Percentiles rank a stretch among this genome's conserved stretches.
Conservation (phyloP, 371 early-diverging fungal genomes). For the Mortierella sp. region DNA sequence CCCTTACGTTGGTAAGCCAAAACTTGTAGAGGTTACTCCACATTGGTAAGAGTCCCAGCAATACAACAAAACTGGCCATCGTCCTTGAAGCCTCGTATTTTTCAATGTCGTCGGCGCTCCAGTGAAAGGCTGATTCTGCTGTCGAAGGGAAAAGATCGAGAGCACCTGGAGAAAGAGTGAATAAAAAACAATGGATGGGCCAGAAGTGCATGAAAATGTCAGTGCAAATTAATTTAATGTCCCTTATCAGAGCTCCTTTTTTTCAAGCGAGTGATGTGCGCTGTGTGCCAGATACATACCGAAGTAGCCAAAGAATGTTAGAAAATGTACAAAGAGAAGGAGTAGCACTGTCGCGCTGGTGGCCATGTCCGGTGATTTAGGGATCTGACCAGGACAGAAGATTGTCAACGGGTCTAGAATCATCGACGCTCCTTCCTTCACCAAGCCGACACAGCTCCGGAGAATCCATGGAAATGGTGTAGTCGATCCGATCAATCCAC, state of each 20-base stretch:
- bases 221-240: neutral
- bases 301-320: neutral
- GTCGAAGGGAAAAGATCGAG: constrained; percentile 6
- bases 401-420: constrained; percentile 11
- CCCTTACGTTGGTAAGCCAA: too few relatives aligned
- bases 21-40: too few relatives aligned
- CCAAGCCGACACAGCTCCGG: neutral
- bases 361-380: neutral
- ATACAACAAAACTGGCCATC: neutral
- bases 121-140: constrained; percentile 24
- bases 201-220: neutral
- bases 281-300: constrained; percentile 1
- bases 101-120: constrained; percentile 20
- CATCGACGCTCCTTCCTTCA: neutral
- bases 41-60: constrained; percentile 17
- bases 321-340: neutral
- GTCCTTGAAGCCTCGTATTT: neutral
- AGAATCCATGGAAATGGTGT: neutral
- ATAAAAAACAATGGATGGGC: neutral
- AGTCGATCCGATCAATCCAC: neutral
- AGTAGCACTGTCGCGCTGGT: neutral
- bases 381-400: constrained; percentile 14
- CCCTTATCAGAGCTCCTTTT: too few relatives aligned
- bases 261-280: too few relatives aligned
- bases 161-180: neutral